These are phyloP conservation scores for Spathaspora sp. DNA, from an alignment of 1,139 yeast species.

Conservation along the genomic window DNA sequence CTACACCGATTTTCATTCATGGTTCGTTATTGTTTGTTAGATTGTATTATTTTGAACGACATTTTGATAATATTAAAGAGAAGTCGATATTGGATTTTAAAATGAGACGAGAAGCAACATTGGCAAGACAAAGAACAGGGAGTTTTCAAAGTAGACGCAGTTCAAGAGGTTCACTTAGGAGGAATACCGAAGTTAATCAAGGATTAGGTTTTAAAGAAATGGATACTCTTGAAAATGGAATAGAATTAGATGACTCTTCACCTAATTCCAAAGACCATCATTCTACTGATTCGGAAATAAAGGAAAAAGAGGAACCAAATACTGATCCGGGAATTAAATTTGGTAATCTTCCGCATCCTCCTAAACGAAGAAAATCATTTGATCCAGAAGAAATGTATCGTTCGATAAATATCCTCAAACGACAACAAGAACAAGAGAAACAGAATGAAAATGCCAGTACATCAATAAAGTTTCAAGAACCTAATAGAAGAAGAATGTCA, in stretches of 20 bases:
- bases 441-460: conserved; percentile 14
- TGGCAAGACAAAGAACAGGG: conserved; percentile 54
- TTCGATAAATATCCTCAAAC: conserved; percentile 76
- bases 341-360: conserved; percentile 41
- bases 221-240: conserved; percentile 15
- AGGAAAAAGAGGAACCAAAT: conserved; percentile 4
- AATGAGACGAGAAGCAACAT: conserved; percentile 78
- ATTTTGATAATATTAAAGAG: conserved; percentile 78
- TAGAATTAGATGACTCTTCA: conserved; percentile 37
- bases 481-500: conserved; percentile 11
- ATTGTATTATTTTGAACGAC: conserved; percentile 84
- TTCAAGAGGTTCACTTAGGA: background rate
- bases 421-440: conserved; percentile 19
- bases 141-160: conserved; percentile 26
- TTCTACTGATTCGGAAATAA: conserved; percentile 2
- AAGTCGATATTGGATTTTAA: conserved; percentile 71
- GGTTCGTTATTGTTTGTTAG: conserved; percentile 77
- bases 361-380: conserved; percentile 46
- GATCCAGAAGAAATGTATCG: conserved; percentile 83
- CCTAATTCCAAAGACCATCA: conserved; percentile 5
- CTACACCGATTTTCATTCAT: conserved; percentile 91
- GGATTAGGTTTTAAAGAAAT: conserved; percentile 26
- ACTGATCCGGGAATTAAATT: conserved; percentile 31
- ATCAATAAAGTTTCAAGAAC: conserved; percentile 10
- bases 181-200: conserved; percentile 40